These are phyloP conservation scores for Flaveria bidentis DNA, from an alignment of 129 eudicot species.

Conservation along the genomic window DNA sequence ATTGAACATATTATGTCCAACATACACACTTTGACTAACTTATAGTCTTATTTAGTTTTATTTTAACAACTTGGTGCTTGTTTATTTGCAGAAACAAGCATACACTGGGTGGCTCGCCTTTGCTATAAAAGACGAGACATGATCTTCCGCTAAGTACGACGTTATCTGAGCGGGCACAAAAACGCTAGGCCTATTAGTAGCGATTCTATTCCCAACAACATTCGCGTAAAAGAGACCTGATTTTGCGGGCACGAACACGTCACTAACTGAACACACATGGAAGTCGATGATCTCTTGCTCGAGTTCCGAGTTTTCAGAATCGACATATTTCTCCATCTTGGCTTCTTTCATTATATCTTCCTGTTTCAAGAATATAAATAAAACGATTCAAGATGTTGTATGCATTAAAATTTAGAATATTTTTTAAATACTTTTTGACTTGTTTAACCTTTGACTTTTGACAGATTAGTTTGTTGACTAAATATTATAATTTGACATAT, in stretches of 20 bases:
- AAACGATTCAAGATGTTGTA: not conserved
- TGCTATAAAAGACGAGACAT: slow-evolving; percentile 51
- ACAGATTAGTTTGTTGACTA: not conserved
- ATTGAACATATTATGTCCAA: slow-evolving; percentile 12
- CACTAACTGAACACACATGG: slow-evolving; percentile 54
- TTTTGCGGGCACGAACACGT: slow-evolving; percentile 57
- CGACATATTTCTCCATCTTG: slow-evolving; percentile 28
- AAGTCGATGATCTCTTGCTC: slow-evolving; percentile 54
- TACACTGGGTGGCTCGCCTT: slow-evolving; percentile 57
- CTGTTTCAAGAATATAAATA: slow-evolving; percentile 29
- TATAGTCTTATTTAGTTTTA: slow-evolving; percentile 27
- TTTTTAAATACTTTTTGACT: too few species aligned
- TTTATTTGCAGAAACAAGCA: slow-evolving; percentile 55
- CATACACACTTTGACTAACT: slow-evolving; percentile 26
- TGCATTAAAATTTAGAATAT: not conserved
- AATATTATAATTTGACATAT: too few species aligned
- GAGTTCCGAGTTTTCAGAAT: slow-evolving; percentile 17
- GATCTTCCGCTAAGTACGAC: slow-evolving; percentile 45
- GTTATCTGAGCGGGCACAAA: slow-evolving; percentile 50
- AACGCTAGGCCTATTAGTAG: slow-evolving; percentile 44
- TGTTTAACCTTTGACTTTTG: not conserved
- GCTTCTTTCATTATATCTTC: slow-evolving; percentile 51
- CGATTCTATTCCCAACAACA: slow-evolving; percentile 64
- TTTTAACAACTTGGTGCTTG: slow-evolving; percentile 8
- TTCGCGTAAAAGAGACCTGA: slow-evolving; percentile 55